Evolutionary conservation across 768 basidiomycete genomes (phyloP), one percentile per base, ranked within the genome.

Genomic region (Lyophyllum atratum): DNA sequence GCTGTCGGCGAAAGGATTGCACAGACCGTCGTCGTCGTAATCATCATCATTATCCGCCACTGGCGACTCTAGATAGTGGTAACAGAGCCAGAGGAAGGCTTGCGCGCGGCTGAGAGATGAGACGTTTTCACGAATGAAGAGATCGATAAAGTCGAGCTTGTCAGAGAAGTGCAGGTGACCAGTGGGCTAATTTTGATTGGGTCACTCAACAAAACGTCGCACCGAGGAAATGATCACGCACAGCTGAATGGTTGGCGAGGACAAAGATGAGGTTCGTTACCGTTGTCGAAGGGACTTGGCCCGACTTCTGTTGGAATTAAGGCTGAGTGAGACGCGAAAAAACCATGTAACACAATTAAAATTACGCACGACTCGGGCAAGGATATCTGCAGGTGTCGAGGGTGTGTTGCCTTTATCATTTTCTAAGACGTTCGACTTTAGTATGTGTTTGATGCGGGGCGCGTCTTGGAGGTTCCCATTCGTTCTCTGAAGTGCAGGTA

Each of bases 51-150:
- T 60, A 26, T 70, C 63, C 28, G 58, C 60, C 4, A 70, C 63
- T 10, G 72, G 67, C 14, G 72, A 71, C 67, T 92, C 89, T 59
- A 90, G 79, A 67, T 91, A 90, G 66, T 89, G 85, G 73, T 84
- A 94, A 66, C 93, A 81, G 54, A 95, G 79, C 89, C 90, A 93
- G 26, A 96, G 81, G 70, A 96, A 93, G 2, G 88, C 90, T 43
- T 75, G 80, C 7, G 90, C 92, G 43, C 94, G 88, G 50, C 87
- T 85, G 6, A 72, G 68, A 1, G 93, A 93, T 8, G 91, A 86
- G 43, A 92, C 78, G 62, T 89, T 84, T 10, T 69, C 70, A 24
- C 90, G 88, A 49, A 90, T 77, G 72, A 95, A 95, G 54, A 95
- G 74, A 73, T 95, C 93, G 25, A 89, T 77, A 58, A 95, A 89